phyloP scores from a whole-genome alignment of 2,329 filamentous ascomycete species.

The Exophiala sp. region DNA sequence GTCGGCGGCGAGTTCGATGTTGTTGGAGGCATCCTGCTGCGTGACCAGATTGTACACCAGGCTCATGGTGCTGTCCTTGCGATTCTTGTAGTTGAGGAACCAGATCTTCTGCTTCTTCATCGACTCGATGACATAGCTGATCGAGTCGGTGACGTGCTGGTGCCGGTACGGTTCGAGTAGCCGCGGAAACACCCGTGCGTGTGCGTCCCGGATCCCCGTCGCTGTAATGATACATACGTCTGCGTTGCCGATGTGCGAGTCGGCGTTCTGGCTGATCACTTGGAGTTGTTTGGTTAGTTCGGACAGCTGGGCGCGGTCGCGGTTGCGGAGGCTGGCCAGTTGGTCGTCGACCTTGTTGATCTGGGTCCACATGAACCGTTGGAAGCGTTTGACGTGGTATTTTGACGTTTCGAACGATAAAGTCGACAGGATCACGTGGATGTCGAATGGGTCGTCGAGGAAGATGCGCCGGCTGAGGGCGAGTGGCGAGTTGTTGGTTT shows the following conservation, averaged over 20 bases:
- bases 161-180: not conserved
- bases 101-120: conserved; percentile 31
- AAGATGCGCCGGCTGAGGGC: no score
- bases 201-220: conserved; percentile 26
- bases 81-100: conserved; percentile 30
- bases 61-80: conserved; percentile 29
- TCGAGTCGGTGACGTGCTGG: conserved; percentile 21
- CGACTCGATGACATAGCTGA: conserved; percentile 28
- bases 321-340: conserved; percentile 21
- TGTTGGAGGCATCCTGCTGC: conserved; percentile 32
- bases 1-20: conserved; percentile 30
- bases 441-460: not conserved
- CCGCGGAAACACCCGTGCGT: conserved; percentile 11
- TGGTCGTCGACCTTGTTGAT: conserved; percentile 28
- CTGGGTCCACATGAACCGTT: conserved; percentile 12
- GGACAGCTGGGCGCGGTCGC: conserved; percentile 26
- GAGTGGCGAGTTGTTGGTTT: not conserved
- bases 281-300: conserved; percentile 31
- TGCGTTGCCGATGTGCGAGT: conserved; percentile 31
- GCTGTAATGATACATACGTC: conserved; percentile 30
- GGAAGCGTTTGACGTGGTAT: not conserved
- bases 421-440: not conserved
- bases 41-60: conserved; percentile 30
- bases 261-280: conserved; percentile 31
- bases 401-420: not conserved